A percentile compares a stretch with the other conserved stretches of the same genome.
Evolutionary conservation across 2,329 filamentous ascomycete species (phyloP).

Genomic region (Orbilia javanica): DNA sequence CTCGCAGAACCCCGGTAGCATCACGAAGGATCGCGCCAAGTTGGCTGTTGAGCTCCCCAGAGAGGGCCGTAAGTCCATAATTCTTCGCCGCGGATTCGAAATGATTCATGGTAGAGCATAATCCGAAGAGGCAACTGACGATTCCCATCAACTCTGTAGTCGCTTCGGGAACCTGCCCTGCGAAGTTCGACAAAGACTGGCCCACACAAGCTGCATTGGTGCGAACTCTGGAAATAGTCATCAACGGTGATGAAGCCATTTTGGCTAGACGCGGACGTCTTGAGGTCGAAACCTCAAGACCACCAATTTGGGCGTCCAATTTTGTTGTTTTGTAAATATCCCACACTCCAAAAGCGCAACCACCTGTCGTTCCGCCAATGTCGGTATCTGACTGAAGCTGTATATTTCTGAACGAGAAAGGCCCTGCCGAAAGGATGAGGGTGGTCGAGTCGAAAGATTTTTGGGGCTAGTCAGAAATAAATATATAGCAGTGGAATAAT

Average conservation of each 20-base stretch:
- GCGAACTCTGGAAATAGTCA: constrained; percentile 51
- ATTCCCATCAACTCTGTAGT: constrained; percentile 56
- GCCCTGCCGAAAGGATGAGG: constrained; percentile 25
- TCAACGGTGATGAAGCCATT: constrained; percentile 56
- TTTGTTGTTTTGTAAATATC: constrained; percentile 56
- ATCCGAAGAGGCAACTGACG: constrained; percentile 52
- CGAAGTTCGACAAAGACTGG: constrained; percentile 49
- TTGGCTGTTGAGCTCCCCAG: constrained; percentile 47
- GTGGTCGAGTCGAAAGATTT: constrained; percentile 17
- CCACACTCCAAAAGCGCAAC: constrained; percentile 15
- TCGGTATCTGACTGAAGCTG: constrained; percentile 1
- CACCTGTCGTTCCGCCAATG: constrained; percentile 29
- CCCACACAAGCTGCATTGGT: constrained; percentile 54
- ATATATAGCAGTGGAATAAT: constrained; percentile 23
- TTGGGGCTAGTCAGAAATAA: constrained; percentile 32
- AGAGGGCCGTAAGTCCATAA: constrained; percentile 49
- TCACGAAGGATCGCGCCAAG: constrained; percentile 53
- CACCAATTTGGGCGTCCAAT: constrained; percentile 44
- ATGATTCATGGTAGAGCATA: constrained; percentile 56
- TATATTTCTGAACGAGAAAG: constrained; percentile 16
- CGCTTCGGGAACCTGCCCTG: constrained; percentile 57
- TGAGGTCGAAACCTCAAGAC: constrained; percentile 59
- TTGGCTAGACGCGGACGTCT: constrained; percentile 49
- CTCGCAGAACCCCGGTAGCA: constrained; percentile 47
- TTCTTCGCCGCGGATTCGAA: constrained; percentile 55